Evolutionary conservation across 345 rosid species (phyloP).

Genomic region (Brassica napus): DNA sequence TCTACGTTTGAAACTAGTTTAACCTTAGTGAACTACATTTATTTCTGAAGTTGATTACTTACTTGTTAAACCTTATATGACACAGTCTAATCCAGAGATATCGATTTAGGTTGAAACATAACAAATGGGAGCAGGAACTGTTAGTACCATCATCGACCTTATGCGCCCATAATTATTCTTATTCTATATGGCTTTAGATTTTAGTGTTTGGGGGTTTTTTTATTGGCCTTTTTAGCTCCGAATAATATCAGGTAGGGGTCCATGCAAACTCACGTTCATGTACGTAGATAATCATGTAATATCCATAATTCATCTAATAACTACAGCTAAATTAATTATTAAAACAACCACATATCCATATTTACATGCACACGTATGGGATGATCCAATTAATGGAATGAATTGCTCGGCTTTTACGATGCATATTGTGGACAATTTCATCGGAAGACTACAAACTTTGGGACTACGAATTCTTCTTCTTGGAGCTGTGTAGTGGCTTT

Average conservation of each 20-base stretch:
- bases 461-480: constrained; percentile 26
- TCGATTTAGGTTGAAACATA: constrained; percentile 1
- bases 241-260: constrained; percentile 20
- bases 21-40: neutral
- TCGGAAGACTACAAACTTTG: constrained; percentile 18
- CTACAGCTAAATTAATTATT: neutral
- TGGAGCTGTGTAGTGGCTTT: constrained; percentile 14
- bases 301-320: neutral
- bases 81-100: neutral
- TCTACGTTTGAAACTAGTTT: neutral
- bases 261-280: constrained; percentile 27
- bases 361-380: constrained; percentile 1
- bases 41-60: neutral
- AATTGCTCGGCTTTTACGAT: neutral
- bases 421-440: neutral
- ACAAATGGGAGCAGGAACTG: constrained; percentile 21
- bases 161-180: constrained; percentile 5
- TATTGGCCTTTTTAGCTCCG: neutral
- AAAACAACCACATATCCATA: neutral
- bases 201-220: constrained; percentile 19
- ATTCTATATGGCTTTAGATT: constrained; percentile 17
- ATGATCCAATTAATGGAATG: constrained; percentile 9
- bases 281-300: neutral
- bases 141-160: constrained; percentile 3
- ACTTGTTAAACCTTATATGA: neutral